Conservation (phyloP, 495 filamentous ascomycete genomes). For the Durotheca rogersii region DNA sequence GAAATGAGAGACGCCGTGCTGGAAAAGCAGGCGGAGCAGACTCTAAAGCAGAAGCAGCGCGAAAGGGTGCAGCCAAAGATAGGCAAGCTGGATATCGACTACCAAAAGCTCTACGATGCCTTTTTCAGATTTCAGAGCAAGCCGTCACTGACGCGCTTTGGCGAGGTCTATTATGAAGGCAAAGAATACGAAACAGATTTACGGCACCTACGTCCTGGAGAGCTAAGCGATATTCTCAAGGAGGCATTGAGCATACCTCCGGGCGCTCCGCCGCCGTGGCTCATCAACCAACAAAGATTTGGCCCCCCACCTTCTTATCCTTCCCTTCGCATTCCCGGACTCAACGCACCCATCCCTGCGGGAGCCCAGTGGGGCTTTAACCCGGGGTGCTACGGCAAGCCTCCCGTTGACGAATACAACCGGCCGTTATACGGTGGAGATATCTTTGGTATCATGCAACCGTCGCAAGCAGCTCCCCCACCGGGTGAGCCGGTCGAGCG, state of each 20-base stretch:
- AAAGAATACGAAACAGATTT: slow-evolving; percentile 98
- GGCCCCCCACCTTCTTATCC: slow-evolving; percentile 94
- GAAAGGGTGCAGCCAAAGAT: slow-evolving; percentile 95
- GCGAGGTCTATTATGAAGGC: slow-evolving; percentile 97
- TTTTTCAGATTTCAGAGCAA: slow-evolving; percentile 98
- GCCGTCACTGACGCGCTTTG: slow-evolving; percentile 87
- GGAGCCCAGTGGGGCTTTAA: slow-evolving; percentile 95
- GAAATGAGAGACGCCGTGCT: slow-evolving; percentile 97
- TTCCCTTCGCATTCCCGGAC: slow-evolving; percentile 84
- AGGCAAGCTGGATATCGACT: slow-evolving; percentile 97
- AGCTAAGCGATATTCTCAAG: slow-evolving; percentile 84
- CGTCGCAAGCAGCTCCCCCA: slow-evolving; percentile 54
- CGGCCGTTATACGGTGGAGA: slow-evolving; percentile 89
- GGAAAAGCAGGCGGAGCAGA: slow-evolving; percentile 90
- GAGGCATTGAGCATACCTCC: slow-evolving; percentile 94
- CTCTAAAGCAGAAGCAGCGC: slow-evolving; percentile 90
- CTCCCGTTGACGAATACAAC: slow-evolving; percentile 89
- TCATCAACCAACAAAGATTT: slow-evolving; percentile 92
- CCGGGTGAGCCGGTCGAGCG: slow-evolving; percentile 82
- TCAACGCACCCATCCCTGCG: slow-evolving; percentile 93
- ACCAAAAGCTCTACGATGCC: slow-evolving; percentile 94
- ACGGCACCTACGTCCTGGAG: slow-evolving; percentile 82
- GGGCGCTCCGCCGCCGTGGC: slow-evolving; percentile 92
- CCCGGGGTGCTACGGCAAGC: slow-evolving; percentile 93
- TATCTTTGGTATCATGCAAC: slow-evolving; percentile 82